phyloP scores from a whole-genome alignment of 2,329 filamentous ascomycete species.

The Bipolaris bicolor region DNA sequence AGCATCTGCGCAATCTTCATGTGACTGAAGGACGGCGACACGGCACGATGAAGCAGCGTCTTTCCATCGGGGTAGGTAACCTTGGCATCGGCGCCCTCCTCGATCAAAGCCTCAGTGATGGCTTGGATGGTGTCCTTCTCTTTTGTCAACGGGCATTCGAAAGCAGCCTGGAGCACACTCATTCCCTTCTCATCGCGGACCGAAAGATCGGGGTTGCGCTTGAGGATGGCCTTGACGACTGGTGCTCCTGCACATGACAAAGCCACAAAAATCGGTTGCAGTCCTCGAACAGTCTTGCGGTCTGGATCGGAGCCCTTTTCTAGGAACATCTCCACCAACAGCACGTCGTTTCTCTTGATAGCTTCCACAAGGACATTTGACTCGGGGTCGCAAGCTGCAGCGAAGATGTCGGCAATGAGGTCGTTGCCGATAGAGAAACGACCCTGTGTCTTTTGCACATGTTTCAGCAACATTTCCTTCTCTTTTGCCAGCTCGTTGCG shows the following conservation, averaged over 20 bases:
- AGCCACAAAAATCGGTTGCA: constrained; percentile 39
- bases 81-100: constrained; percentile 30
- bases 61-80: constrained; percentile 36
- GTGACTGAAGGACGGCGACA: constrained; percentile 22
- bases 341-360: constrained; percentile 37
- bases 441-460: constrained; percentile 36
- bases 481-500: constrained; percentile 37
- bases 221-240: constrained; percentile 36
- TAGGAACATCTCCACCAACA: constrained; percentile 40
- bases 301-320: constrained; percentile 41
- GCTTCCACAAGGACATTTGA: constrained; percentile 43
- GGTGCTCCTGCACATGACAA: constrained; percentile 32
- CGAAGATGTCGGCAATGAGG: constrained; percentile 42
- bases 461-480: constrained; percentile 40
- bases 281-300: constrained; percentile 27
- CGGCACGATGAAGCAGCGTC: constrained; percentile 40
- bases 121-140: constrained; percentile 31
- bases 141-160: constrained; percentile 32
- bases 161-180: constrained; percentile 34
- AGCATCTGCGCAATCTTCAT: constrained; percentile 31
- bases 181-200: constrained; percentile 29
- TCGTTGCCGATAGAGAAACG: constrained; percentile 40
- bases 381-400: constrained; percentile 41
- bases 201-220: constrained; percentile 37
- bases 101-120: constrained; percentile 34